Evolutionary conservation across 192 early-diverging fungal species (phyloP).

Genomic region (Umbelopsis sp.): DNA sequence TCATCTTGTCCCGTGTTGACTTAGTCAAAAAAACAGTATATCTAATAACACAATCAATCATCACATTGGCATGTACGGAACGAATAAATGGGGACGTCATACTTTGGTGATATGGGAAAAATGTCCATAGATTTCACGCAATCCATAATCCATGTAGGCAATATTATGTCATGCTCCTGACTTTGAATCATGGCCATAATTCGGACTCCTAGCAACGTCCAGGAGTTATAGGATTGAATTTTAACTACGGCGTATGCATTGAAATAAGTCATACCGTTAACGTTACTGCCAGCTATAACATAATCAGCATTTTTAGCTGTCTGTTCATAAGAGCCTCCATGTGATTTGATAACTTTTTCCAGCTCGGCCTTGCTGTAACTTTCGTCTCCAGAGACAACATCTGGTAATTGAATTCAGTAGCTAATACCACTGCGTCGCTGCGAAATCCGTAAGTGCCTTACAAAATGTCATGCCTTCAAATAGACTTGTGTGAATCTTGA

Average conservation of each 20-base stretch:
- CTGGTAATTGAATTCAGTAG: slow-evolving; percentile 9
- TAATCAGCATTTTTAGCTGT: slow-evolving; percentile 47
- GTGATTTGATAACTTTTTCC: slow-evolving; percentile 58
- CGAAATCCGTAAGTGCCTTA: slow-evolving; percentile 24
- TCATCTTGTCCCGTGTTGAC: slow-evolving; percentile 51
- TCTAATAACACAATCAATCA: slow-evolving; percentile 26
- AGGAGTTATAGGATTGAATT: slow-evolving; percentile 23
- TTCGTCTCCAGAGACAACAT: slow-evolving; percentile 43
- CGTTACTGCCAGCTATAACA: slow-evolving; percentile 52
- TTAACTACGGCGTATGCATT: neutral
- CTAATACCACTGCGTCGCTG: neutral
- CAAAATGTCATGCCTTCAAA: slow-evolving; percentile 67
- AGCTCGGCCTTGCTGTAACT: slow-evolving; percentile 51
- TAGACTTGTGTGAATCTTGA: slow-evolving; percentile 48
- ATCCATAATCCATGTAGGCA: slow-evolving; percentile 64
- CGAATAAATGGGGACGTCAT: slow-evolving; percentile 9
- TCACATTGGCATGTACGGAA: neutral
- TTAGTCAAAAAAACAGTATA: slow-evolving; percentile 63
- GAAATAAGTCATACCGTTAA: slow-evolving; percentile 20
- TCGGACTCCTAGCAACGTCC: slow-evolving; percentile 58
- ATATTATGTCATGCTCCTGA: slow-evolving; percentile 58
- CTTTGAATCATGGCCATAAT: slow-evolving; percentile 56
- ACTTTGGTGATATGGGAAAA: slow-evolving; percentile 64
- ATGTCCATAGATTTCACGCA: slow-evolving; percentile 53
- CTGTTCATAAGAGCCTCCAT: slow-evolving; percentile 67